These are phyloP conservation scores for Ophiocordyceps polyrhachis-furcata DNA, from an alignment of 2,329 filamentous ascomycete genomes.

Conservation along the genomic window DNA sequence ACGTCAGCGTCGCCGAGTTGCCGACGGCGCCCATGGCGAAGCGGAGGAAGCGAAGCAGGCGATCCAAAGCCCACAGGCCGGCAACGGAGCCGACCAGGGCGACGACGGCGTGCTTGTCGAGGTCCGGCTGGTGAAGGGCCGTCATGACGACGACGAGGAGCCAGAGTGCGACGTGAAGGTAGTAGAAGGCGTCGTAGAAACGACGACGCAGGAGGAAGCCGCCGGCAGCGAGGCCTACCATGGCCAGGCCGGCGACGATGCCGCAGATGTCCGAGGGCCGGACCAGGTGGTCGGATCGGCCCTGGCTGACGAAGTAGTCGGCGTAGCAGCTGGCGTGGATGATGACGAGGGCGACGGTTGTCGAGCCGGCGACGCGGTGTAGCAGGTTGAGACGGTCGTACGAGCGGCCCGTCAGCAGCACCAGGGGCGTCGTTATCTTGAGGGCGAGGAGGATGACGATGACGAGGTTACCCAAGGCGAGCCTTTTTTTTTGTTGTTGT, in stretches of 20 bases:
- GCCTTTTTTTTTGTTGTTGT: conserved; percentile 13
- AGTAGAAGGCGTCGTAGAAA: conserved; percentile 38
- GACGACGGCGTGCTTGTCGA: conserved; percentile 21
- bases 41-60: conserved; percentile 25
- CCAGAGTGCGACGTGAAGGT: conserved; percentile 30
- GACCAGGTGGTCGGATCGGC: conserved; percentile 14
- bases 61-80: conserved; percentile 31
- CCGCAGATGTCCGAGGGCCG: conserved; percentile 23
- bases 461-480: conserved; percentile 25
- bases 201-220: conserved; percentile 23
- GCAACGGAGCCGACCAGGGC: conserved; percentile 20
- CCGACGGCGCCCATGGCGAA: conserved; percentile 25
- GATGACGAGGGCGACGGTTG: conserved; percentile 24
- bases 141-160: conserved; percentile 26
- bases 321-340: conserved; percentile 27
- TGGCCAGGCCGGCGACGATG: conserved; percentile 26
- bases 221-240: conserved; percentile 24
- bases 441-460: conserved; percentile 35
- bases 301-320: conserved; percentile 16
- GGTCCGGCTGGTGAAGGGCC: conserved; percentile 31
- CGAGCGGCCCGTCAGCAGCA: conserved; percentile 31
- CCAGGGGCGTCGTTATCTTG: conserved; percentile 35
- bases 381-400: conserved; percentile 41
- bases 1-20: conserved; percentile 32
- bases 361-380: conserved; percentile 33